These are phyloP conservation scores for Fusarium sp. DNA, from an alignment of 2,329 filamentous ascomycete species.

Conservation along the genomic window DNA sequence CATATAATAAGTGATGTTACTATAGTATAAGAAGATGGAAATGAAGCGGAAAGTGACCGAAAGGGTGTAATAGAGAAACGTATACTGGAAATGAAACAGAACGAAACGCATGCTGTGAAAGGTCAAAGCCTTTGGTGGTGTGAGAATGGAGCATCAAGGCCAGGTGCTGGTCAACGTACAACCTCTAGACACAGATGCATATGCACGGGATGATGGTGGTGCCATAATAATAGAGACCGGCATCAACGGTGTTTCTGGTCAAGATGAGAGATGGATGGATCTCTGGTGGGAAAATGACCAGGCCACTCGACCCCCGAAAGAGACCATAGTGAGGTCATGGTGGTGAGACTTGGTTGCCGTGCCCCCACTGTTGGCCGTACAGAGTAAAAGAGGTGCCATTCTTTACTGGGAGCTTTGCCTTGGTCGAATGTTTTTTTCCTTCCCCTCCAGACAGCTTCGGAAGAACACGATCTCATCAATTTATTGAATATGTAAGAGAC, in stretches of 20 bases:
- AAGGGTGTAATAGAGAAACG: neutral
- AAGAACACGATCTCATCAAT: constrained; percentile 28
- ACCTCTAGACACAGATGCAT: constrained; percentile 11
- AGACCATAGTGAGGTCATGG: constrained; percentile 46
- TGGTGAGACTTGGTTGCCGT: constrained; percentile 36
- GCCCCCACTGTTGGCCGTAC: constrained; percentile 33
- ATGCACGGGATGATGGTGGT: constrained; percentile 24
- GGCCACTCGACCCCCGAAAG: constrained; percentile 11
- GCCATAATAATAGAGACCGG: constrained; percentile 17
- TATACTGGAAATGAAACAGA: neutral
- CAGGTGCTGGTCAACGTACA: constrained; percentile 9
- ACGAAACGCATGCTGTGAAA: constrained; percentile 14
- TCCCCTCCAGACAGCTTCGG: neutral
- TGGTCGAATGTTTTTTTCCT: constrained; percentile 38
- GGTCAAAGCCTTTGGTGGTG: constrained; percentile 7
- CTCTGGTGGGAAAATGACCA: constrained; percentile 22
- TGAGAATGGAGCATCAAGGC: constrained; percentile 3
- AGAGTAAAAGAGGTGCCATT: constrained; percentile 8
- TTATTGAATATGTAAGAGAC: constrained; percentile 21
- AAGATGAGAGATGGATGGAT: neutral
- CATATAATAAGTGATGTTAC: constrained; percentile 1
- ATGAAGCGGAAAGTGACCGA: constrained; percentile 38
- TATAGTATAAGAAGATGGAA: constrained; percentile 10
- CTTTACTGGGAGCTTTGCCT: constrained; percentile 25
- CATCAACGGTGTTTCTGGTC: neutral